Evolutionary conservation across 305 asterid species (phyloP).

Genomic region (Rubia balearica): DNA sequence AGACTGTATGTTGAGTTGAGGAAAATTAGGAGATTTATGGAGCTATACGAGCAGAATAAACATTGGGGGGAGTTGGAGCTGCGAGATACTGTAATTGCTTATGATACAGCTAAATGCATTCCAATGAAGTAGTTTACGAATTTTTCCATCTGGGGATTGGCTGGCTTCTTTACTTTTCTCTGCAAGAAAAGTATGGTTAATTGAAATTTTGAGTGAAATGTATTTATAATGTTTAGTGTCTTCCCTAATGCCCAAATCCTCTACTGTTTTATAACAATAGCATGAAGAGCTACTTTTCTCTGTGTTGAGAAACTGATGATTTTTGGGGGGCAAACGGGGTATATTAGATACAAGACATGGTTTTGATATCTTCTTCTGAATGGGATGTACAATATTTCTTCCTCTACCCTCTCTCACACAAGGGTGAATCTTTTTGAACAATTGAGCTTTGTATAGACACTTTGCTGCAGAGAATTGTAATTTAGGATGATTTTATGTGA

Average conservation of each 20-base stretch:
- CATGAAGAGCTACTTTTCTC: not conserved
- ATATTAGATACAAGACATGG: not conserved
- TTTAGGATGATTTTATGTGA: constrained; percentile 1
- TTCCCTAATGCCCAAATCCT: not conserved
- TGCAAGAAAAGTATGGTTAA: not conserved
- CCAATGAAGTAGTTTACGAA: not conserved
- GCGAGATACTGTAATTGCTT: not conserved
- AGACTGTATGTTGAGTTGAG: not conserved
- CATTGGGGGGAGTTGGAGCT: not conserved
- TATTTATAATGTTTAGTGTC: not conserved
- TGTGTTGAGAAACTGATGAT: not conserved
- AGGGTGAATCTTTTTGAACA: not conserved
- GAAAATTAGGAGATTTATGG: not conserved
- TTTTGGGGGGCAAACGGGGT: not conserved
- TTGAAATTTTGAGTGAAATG: not conserved
- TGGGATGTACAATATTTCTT: not conserved
- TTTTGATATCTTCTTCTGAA: not conserved
- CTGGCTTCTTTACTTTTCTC: not conserved
- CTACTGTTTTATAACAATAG: not conserved
- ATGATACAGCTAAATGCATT: not conserved
- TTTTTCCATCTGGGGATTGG: not conserved
- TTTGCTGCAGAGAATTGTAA: constrained; percentile 3
- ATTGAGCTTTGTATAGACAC: not conserved
- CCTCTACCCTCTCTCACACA: not conserved
- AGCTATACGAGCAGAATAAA: not conserved